These are phyloP conservation scores for Phytophthora palmivora DNA, from an alignment of 352 stramenopile genomes.

Conservation along the genomic window DNA sequence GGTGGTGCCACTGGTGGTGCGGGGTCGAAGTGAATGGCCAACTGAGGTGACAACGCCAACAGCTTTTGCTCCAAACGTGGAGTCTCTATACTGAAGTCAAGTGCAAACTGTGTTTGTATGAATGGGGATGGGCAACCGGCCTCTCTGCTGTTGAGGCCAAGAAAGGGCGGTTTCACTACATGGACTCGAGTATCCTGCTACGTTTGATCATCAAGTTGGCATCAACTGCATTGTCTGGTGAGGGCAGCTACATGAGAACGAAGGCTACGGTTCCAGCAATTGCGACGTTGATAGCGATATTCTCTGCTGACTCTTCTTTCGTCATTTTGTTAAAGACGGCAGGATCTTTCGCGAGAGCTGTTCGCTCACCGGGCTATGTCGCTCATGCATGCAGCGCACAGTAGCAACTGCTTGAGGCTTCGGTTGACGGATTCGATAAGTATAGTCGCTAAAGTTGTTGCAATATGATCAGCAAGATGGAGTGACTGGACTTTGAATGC, in stretches of 20 bases:
- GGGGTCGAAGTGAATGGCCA: constrained; percentile 16
- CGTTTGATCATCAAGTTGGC: neutral
- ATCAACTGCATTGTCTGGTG: neutral
- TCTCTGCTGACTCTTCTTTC: neutral
- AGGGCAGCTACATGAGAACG: constrained; percentile 18
- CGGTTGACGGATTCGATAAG: no score
- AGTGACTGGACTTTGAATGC: neutral
- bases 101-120: neutral
- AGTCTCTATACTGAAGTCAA: constrained; percentile 24
- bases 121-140: constrained; percentile 15
- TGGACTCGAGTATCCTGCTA: neutral
- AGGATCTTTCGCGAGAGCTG: constrained; percentile 20
- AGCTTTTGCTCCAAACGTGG: constrained; percentile 6
- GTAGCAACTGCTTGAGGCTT: neutral
- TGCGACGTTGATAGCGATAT: neutral
- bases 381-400: constrained; percentile 1
- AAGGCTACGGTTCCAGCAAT: neutral
- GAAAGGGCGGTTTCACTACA: constrained; percentile 31
- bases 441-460: no score
- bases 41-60: constrained; percentile 14
- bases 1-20: neutral
- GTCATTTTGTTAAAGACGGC: constrained; percentile 12
- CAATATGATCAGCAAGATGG: no score
- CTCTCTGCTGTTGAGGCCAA: constrained; percentile 18
- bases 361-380: constrained; percentile 25